Base-by-base conservation (phyloP, 2,329 filamentous ascomycete species). In the Arthrobotrys entomopaga region DNA sequence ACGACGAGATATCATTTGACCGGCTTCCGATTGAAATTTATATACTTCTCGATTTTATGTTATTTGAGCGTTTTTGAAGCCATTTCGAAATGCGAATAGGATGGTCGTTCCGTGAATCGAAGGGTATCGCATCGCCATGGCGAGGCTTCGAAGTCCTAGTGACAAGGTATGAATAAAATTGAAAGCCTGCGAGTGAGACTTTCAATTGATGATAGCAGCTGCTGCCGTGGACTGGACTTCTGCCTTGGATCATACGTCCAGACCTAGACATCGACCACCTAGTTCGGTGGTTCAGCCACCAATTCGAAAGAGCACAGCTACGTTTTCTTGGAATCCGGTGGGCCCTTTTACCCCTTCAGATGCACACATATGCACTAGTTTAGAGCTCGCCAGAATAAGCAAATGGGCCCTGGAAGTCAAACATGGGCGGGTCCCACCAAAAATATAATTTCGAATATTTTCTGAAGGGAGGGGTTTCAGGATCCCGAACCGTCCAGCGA, bases 281-380 rank as follows among this genome's bases (percentile, higher is more conserved):
- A 65, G 69, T 73, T 61, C 61, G 63, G 69, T 63, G 69, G 67
- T 73, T 73, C 67, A 73, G 69, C 69, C 69, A 73, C 69, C 69
- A 56, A 56, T 60, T 61, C 56, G 38, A 73, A 66, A 73, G 69
- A 56, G 24, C 24, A 26, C 61, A 52, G 53, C 61, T 61, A 42
- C 46, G 49, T 49, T 65, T 65, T 72, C 67, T 72, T 72, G 67
- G 67, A 59, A 65, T 59, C 59, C 38, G 66, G 57, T 65, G 48
- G 34, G 49, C 60, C 54, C 24, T 7, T 26, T 26, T 7, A 26
- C 60, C 54, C 24, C 24, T 26, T 26, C 24, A 26, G 24, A 26
- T 26, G 24, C 24, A 7, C 24, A 7, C 24, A 26, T 3, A 7
- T 26, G 24, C 24, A 16, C 13, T 56, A 53, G 29, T 34, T 57